Percentiles rank a stretch among this genome's conserved stretches.
Conservation (phyloP, 2,329 filamentous ascomycete genomes). For the Fusarium nematophilum region DNA sequence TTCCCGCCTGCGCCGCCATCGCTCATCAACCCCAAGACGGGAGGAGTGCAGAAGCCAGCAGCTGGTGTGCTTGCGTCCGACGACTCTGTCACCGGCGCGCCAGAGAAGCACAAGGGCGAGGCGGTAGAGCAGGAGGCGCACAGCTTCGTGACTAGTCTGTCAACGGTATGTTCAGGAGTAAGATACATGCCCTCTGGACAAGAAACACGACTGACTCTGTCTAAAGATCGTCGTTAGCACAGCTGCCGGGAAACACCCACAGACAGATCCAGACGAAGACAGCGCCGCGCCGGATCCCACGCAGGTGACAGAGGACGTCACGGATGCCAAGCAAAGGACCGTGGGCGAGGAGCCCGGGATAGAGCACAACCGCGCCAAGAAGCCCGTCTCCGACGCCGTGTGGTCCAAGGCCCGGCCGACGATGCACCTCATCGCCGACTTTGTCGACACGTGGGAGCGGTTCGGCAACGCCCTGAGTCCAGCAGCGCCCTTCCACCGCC, state of each 20-base stretch:
- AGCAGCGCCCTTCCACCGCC: constrained; percentile 69
- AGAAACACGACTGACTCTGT: constrained; percentile 4
- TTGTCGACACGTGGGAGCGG: constrained; percentile 63
- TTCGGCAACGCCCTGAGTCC: constrained; percentile 70
- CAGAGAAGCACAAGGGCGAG: constrained; percentile 85
- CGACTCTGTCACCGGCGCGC: constrained; percentile 82
- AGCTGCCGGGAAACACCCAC: constrained; percentile 80
- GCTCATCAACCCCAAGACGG: constrained; percentile 75
- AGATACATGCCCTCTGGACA: constrained; percentile 5
- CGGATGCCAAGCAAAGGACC: constrained; percentile 55
- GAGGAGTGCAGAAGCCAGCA: constrained; percentile 81
- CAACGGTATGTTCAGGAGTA: constrained; percentile 51
- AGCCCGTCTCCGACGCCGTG: constrained; percentile 80
- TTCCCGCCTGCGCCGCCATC: constrained; percentile 84
- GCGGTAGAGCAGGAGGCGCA: constrained; percentile 85
- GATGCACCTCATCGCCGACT: constrained; percentile 68
- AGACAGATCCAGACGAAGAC: constrained; percentile 68
- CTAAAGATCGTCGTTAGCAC: constrained; percentile 75
- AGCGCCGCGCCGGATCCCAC: constrained; percentile 64
- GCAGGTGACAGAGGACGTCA: constrained; percentile 50
- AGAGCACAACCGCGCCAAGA: constrained; percentile 78
- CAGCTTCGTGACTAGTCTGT: constrained; percentile 80
- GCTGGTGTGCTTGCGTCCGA: constrained; percentile 80
- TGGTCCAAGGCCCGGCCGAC: constrained; percentile 80
- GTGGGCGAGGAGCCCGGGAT: constrained; percentile 57